Base-by-base conservation (phyloP, 2,329 filamentous ascomycete genomes). In the Colletotrichum lentis region DNA sequence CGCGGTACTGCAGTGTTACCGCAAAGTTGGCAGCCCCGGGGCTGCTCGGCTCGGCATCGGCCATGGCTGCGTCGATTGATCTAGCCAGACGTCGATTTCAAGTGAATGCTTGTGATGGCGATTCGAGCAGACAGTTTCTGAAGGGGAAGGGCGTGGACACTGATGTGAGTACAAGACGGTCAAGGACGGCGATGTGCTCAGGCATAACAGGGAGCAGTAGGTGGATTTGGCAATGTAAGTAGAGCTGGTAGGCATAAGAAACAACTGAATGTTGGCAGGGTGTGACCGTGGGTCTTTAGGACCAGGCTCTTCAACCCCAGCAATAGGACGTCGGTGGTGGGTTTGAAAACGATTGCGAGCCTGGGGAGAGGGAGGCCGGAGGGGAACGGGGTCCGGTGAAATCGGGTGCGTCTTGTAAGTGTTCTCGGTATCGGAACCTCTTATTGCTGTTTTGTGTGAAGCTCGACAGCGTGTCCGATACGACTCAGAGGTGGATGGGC, bases 1-100 rank as follows among this genome's bases (percentile, higher is more conserved):
- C 69, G 37, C 76, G 77, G 53, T 74, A 76, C 63, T 76, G 75
- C 18, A 74, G 71, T 20, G 73, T 71, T 64, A 77, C 76, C 37
- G 62, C 55, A 37, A 70, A 70, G n/a, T 50, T 54, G 37, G 61
- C 61, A 62, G 50, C 61, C 20, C 46, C 52, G 47, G 61, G 65
- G 49, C 52, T 65, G 56, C 59, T 67, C 20, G 73, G 20, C 62
- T 58, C 72, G 58, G 16, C 65, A 57, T 67, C 67, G 49, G 58
- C 62, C 69, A 70, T 70, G 69, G 20, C 66, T 61, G 43, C 49
- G 53, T 62, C 31, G 44, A 20, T 47, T 18, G 35, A 27, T 57
- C 20, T 55, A 59, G 64, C 57, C 64, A 54, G 52, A 43, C 39
- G 63, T 62, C 39, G 46, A 47, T 41, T 20, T 39, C n/a, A 20